Conservation (phyloP, 768 basidiomycete genomes). For the Phlebiopsis flavidoalba region DNA sequence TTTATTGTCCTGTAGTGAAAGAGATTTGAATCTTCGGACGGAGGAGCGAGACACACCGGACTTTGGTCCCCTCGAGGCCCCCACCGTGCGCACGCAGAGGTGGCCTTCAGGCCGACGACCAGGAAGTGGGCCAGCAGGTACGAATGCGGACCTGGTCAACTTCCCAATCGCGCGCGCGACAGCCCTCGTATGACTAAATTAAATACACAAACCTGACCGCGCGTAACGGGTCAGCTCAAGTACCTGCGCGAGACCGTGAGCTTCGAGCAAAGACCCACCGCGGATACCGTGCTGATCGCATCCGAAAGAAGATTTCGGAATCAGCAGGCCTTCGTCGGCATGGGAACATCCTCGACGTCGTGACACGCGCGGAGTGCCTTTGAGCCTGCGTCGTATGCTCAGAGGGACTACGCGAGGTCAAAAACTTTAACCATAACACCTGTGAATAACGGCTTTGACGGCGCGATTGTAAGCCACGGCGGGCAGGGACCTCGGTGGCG, state of each 20-base stretch:
- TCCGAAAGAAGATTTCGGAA: no score
- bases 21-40: background rate
- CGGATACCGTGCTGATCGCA: no score
- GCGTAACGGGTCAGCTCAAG: background rate
- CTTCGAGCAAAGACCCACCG: background rate
- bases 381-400: background rate
- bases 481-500: background rate
- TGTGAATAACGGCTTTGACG: background rate
- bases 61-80: background rate
- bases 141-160: background rate
- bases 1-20: background rate
- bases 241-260: background rate
- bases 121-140: background rate
- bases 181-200: background rate
- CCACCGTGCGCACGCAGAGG: background rate
- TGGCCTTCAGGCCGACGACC: background rate
- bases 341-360: no score
- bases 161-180: background rate
- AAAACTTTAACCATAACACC: background rate
- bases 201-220: background rate
- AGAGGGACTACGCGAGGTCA: background rate
- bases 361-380: background rate
- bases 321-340: no score
- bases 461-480: background rate
- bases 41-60: background rate